phyloP scores from a whole-genome alignment of 2,329 filamentous ascomycete species.

The Gnomoniopsis smithogilvyi region DNA sequence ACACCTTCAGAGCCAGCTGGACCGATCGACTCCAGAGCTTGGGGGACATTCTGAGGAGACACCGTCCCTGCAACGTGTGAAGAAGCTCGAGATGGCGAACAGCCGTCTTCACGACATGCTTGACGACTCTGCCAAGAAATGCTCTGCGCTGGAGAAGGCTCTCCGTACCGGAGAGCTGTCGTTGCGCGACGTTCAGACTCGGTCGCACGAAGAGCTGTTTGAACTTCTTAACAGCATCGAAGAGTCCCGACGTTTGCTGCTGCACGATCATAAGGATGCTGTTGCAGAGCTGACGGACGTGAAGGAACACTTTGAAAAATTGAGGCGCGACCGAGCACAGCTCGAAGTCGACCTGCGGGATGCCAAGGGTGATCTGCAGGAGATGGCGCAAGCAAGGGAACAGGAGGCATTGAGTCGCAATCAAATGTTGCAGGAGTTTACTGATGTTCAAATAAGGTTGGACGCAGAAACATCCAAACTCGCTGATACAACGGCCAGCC shows the following conservation, averaged over 20 bases:
- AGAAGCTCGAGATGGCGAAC: conserved; percentile 91
- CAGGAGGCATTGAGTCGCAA: conserved; percentile 85
- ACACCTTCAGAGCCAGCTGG: conserved; percentile 84
- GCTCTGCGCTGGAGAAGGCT: conserved; percentile 82
- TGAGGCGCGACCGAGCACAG: conserved; percentile 76
- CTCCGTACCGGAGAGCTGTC: conserved; percentile 85
- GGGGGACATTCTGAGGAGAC: conserved; percentile 69
- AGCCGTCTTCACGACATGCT: conserved; percentile 89
- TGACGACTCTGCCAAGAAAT: conserved; percentile 89
- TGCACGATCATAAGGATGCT: conserved; percentile 82
- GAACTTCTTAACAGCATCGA: conserved; percentile 93
- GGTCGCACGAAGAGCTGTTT: conserved; percentile 90
- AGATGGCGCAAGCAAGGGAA: conserved; percentile 73
- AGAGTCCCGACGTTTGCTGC: conserved; percentile 75
- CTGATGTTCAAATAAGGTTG: conserved; percentile 88
- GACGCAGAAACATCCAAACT: conserved; percentile 86
- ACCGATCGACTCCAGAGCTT: conserved; percentile 60
- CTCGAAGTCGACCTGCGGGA: conserved; percentile 88
- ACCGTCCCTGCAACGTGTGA: conserved; percentile 74
- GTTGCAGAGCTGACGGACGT: conserved; percentile 82
- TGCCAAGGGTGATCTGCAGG: conserved; percentile 75
- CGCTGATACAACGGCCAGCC: conserved; percentile 77
- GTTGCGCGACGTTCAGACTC: conserved; percentile 85
- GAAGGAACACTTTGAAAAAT: conserved; percentile 80
- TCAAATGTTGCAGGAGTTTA: conserved; percentile 87